Evolutionary conservation across 148 eudicot genomes (phyloP).

Genomic region (Camellia granthamiana): DNA sequence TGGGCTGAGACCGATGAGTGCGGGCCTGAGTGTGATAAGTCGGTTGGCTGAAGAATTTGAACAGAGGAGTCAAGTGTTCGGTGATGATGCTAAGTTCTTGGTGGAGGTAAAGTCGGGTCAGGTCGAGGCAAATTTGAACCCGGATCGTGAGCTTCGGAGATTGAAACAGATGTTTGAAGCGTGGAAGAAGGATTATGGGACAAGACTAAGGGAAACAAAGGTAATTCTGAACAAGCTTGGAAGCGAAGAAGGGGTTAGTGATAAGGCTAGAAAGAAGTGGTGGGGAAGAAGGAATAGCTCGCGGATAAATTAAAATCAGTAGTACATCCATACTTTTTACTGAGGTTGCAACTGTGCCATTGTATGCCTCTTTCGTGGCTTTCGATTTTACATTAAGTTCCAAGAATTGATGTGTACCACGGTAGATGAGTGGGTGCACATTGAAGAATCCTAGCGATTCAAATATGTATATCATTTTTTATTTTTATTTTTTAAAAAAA

Average conservation of each 20-base stretch:
- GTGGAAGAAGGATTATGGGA: slow-evolving; percentile 93
- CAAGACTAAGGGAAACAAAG: slow-evolving; percentile 82
- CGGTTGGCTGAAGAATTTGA: slow-evolving; percentile 92
- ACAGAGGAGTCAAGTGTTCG: slow-evolving; percentile 88
- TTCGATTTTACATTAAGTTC: background rate
- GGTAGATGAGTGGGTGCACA: background rate
- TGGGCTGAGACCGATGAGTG: slow-evolving; percentile 58
- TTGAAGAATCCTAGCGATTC: background rate
- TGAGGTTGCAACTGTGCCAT: background rate
- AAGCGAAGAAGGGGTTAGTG: slow-evolving; percentile 50
- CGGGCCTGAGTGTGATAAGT: slow-evolving; percentile 75
- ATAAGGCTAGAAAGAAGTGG: slow-evolving; percentile 78
- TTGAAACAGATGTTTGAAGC: slow-evolving; percentile 85
- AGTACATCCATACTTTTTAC: background rate
- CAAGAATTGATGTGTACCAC: background rate
- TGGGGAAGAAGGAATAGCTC: slow-evolving; percentile 87
- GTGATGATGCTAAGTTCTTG: slow-evolving; percentile 88
- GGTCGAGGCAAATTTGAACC: slow-evolving; percentile 68
- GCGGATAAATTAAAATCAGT: slow-evolving; percentile 32
- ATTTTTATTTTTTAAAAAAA: too few relatives aligned
- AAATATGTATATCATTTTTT: background rate
- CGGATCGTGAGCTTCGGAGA: slow-evolving; percentile 78
- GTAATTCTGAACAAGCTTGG: slow-evolving; percentile 76
- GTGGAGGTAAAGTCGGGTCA: slow-evolving; percentile 96
- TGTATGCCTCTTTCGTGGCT: background rate